Base-by-base conservation (phyloP, 768 basidiomycete species). In the Panus rudis region DNA sequence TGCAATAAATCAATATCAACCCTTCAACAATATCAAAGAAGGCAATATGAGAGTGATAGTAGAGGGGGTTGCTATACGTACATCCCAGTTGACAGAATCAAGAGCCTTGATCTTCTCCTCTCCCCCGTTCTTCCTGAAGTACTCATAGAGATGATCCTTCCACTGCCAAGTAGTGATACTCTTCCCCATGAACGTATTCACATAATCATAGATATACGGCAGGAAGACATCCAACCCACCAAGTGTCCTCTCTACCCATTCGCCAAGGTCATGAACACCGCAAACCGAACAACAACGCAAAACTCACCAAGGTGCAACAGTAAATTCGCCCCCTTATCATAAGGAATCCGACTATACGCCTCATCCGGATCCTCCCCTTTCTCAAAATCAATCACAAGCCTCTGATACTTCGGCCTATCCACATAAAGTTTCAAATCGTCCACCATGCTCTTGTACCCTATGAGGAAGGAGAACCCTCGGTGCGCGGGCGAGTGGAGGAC, bases 301-400 rank as follows among this genome's bases (percentile, higher is more conserved):
- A 13, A 53, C 71, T 42, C 42, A 86, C 86, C 92, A 17, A 97
- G 72, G 58, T 88, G 73, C 14, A 93, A 73, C 13, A 98, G 67
- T 53, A 98, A 79, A 59, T 92, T 94, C 6, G 88, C 74, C 20
- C 93, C 93, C 63, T 93, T 88, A 59, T 87, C 85, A 52, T 94
- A 94, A 1, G 92, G 85, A 34, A 96, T 70, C 39, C 69, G 59
- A 47, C 68, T 72, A 61, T 84, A 90, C 5, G 85, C 83, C 37
- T 83, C 82, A 55, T 92, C 86, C 1, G 85, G 78, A 55, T 85
- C 80, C 63, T 90, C 77, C 12, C 85, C 83, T 33, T 68, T 60
- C 31, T 83, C 75, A 51, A 85, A 90, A 19, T 78, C 70, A 49
- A 89, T 82, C 5, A 90, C 77, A 25, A 96, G 72, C 14, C 84